Conservation (phyloP, 2,329 filamentous ascomycete genomes). For the Pseudocercospora ulei region DNA sequence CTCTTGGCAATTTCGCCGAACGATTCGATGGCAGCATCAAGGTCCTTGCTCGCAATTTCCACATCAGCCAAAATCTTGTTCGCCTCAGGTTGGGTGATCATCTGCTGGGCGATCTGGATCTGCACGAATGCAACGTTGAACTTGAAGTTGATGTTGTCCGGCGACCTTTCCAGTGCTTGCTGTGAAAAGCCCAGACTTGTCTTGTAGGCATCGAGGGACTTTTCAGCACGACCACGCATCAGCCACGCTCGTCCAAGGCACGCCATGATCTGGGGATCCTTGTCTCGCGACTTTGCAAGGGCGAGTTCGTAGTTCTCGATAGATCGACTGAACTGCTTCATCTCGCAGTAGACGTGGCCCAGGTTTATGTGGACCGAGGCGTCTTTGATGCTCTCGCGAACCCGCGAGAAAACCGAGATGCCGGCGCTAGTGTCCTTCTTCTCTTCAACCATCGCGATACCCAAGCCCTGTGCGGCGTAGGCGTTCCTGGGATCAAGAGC, state of each 20-base stretch:
- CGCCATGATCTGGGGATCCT: constrained; percentile 63
- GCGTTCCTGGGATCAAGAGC: constrained; percentile 92
- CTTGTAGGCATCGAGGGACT: constrained; percentile 53
- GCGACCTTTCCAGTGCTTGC: constrained; percentile 64
- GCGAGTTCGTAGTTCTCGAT: constrained; percentile 91
- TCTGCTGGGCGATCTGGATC: constrained; percentile 77
- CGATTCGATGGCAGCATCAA: constrained; percentile 73
- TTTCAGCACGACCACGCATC: constrained; percentile 63
- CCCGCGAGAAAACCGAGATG: constrained; percentile 77
- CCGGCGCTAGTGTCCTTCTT: constrained; percentile 78
- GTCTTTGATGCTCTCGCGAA: constrained; percentile 78
- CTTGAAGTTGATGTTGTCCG: constrained; percentile 71
- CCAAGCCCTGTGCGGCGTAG: constrained; percentile 90
- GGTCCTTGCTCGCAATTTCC: constrained; percentile 64
- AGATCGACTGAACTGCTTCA: constrained; percentile 80
- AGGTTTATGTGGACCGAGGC: constrained; percentile 84
- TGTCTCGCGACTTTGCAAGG: constrained; percentile 63
- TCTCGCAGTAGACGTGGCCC: constrained; percentile 82
- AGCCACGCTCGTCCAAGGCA: constrained; percentile 85
- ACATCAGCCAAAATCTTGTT: constrained; percentile 72
- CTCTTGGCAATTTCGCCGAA: constrained; percentile 51
- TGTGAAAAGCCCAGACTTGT: constrained; percentile 54
- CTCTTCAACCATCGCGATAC: constrained; percentile 87
- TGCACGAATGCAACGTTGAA: constrained; percentile 98
- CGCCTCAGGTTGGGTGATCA: constrained; percentile 63